Conservation (phyloP, 1,284 basidiomycete species). For the Stygiomarasmius scandens region DNA sequence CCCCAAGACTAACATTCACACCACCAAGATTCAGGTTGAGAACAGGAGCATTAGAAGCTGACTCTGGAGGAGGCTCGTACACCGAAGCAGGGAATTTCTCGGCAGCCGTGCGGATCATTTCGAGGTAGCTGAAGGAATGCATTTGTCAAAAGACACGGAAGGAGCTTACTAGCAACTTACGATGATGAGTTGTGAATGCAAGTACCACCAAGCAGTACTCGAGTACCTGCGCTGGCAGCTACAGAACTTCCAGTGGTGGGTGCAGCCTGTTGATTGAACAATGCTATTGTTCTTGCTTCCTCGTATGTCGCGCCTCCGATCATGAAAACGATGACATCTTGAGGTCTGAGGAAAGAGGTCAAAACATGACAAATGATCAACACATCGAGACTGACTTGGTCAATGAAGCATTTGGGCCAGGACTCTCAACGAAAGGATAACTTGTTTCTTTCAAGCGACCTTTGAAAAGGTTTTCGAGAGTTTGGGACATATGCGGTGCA, state of each 20-base stretch:
- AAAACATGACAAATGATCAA: not conserved
- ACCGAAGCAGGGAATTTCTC: conserved; percentile 63
- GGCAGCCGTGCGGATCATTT: conserved; percentile 72
- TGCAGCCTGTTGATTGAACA: conserved; percentile 82
- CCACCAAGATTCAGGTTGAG: conserved; percentile 89
- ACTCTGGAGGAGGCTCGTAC: conserved; percentile 72
- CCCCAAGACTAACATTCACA: conserved; percentile 90
- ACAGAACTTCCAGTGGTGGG: conserved; percentile 50
- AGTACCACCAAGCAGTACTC: conserved; percentile 88
- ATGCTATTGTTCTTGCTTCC: conserved; percentile 81
- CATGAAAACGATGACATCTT: conserved; percentile 94
- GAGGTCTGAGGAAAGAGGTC: conserved; percentile 58
- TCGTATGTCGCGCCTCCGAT: conserved; percentile 94
- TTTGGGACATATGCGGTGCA: conserved; percentile 90
- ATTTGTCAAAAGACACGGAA: conserved; percentile 15
- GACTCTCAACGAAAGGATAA: conserved; percentile 87
- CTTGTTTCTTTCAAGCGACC: conserved; percentile 86
- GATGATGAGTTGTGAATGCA: conserved; percentile 91
- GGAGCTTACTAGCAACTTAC: conserved; percentile 43
- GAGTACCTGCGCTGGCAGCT: conserved; percentile 61
- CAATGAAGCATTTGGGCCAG: conserved; percentile 65
- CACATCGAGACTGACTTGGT: conserved; percentile 53
- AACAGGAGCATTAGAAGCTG: conserved; percentile 67
- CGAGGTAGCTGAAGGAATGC: conserved; percentile 59
- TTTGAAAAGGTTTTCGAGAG: conserved; percentile 87